Evolutionary conservation across 768 basidiomycete species (phyloP), one percentile per base, ranked within the genome.

Genomic region (Boletus speciosus): DNA sequence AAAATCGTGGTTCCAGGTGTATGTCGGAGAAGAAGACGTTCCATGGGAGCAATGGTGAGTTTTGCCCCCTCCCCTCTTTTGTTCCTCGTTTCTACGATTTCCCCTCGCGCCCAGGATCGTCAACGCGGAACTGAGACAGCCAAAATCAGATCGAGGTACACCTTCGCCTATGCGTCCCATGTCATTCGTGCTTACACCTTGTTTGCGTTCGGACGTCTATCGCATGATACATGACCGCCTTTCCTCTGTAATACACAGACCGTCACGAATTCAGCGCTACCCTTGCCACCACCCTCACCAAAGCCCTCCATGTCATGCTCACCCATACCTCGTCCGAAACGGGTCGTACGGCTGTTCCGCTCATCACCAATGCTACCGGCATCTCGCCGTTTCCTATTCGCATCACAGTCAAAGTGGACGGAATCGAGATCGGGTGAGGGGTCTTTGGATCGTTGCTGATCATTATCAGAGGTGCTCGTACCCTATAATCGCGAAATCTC

Each of bases 1-100:
- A 70, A 92, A 89, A 69, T 80, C 82, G 15, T 91, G 90, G 90
- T 88, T 90, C 61, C 79, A 79, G 48, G 80, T 81, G 11, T 84
- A 84, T 38, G 76, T 78, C 60, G 84, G 79, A 1, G 87, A 93
- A 71, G 90, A 93, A 65, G 88, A 92, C 25, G 81, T 91, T 14
- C 83, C 89, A 49, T 93, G 90, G 90, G 91, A 93, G 66, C 84
- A 89, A 70, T 93, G 90, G 90, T 89, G 12, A 6, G 74, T 60
- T 25, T 25, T 6, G 23, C 42, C 14, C 23, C 5, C 42, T 35
- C 14, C 6, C 25, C 6, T 27, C 25, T 1, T 27, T 27, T 27
- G 25, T 27, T 27, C 25, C 25, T 27, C 25, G 1, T 27, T 27
- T 27, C 25, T 27, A 27, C 25, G 25, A 27, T 27, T 6, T 6